Evolutionary conservation across 345 rosid species (phyloP).

Genomic region (Salix koriyanagi): DNA sequence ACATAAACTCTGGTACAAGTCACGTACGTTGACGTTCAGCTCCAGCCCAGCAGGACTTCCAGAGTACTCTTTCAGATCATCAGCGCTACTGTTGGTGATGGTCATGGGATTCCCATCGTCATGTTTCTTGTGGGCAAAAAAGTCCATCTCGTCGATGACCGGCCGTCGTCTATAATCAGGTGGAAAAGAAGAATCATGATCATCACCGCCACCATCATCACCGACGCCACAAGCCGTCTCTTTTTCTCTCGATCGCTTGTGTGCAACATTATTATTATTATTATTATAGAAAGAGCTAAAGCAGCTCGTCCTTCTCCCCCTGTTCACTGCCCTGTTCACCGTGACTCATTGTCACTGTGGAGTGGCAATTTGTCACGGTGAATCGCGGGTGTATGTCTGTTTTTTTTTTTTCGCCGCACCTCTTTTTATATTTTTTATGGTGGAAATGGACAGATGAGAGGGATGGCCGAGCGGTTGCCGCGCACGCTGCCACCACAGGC

Average conservation of each 20-base stretch:
- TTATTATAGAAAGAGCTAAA: background rate
- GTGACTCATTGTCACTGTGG: no score
- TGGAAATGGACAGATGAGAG: no score
- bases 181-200: background rate
- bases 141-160: constrained; percentile 53
- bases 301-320: no score
- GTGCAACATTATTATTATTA: background rate
- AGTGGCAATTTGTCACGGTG: no score
- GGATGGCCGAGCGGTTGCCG: no score
- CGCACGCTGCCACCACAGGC: no score
- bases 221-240: background rate
- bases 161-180: constrained; percentile 15
- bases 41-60: constrained; percentile 19
- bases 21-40: constrained; percentile 44
- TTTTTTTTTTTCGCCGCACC: no score
- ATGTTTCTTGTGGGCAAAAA: constrained; percentile 34
- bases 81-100: background rate
- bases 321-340: no score
- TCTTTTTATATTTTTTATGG: no score
- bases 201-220: background rate
- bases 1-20: background rate
- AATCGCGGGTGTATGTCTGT: no score
- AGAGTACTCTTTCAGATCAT: background rate
- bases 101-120: constrained; percentile 5
- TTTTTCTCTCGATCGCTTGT: background rate